phyloP scores from a whole-genome alignment of 805 yeast genomes.

The Ogataea haglerorum region DNA sequence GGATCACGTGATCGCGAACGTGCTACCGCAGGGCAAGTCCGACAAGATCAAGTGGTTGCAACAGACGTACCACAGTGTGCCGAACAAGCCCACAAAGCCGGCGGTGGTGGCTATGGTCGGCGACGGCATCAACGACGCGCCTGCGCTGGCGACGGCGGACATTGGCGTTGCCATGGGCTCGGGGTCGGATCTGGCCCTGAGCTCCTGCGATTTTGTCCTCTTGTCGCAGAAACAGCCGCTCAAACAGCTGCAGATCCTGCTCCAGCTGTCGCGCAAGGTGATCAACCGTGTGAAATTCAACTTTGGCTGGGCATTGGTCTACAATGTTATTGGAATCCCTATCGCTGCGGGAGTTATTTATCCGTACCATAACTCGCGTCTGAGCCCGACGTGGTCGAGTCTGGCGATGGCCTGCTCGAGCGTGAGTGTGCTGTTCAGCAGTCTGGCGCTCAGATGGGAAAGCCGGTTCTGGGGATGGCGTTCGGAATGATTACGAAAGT shows the following conservation, averaged over 20 bases:
- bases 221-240: conserved; percentile 51
- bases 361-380: conserved; percentile 50
- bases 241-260: conserved; percentile 49
- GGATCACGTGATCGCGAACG: conserved; percentile 60
- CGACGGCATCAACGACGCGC: conserved; percentile 83
- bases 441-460: conserved; percentile 38
- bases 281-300: conserved; percentile 53
- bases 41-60: conserved; percentile 55
- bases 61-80: conserved; percentile 32
- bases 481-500: background rate
- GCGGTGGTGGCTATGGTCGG: conserved; percentile 72
- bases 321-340: conserved; percentile 56
- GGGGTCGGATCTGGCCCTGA: conserved; percentile 73
- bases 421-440: conserved; percentile 54
- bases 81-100: conserved; percentile 16
- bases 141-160: conserved; percentile 71
- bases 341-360: conserved; percentile 67
- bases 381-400: conserved; percentile 65
- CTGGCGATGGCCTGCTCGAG: conserved; percentile 64
- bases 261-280: conserved; percentile 49
- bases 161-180: conserved; percentile 75
- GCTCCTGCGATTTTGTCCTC: conserved; percentile 71
- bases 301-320: conserved; percentile 57
- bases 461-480: conserved; percentile 8
- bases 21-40: conserved; percentile 71